These are phyloP conservation scores for Ceriops decandra DNA, from an alignment of 345 rosid genomes.

Conservation along the genomic window DNA sequence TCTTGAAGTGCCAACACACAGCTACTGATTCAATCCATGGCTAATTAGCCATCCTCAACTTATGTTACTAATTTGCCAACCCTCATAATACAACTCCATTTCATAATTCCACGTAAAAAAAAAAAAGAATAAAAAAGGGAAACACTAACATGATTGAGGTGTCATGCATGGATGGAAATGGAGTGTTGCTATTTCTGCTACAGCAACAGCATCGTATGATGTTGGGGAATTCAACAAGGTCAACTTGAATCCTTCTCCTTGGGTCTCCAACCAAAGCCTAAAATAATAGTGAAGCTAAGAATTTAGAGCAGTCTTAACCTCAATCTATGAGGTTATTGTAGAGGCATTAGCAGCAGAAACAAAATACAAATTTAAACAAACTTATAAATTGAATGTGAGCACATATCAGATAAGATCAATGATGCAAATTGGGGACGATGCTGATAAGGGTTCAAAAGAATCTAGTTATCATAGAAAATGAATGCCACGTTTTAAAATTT, in stretches of 20 bases:
- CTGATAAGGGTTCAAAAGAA: too few species aligned
- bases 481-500: too few species aligned
- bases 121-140: background rate
- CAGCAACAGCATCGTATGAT: slow-evolving; percentile 73
- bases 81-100: background rate
- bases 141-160: slow-evolving; percentile 78
- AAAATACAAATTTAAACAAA: too few species aligned
- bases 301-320: too few species aligned
- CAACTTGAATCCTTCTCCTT: slow-evolving; percentile 78
- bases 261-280: slow-evolving; percentile 92
- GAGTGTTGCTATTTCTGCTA: slow-evolving; percentile 34
- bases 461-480: too few species aligned
- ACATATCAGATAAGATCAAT: too few species aligned
- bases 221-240: slow-evolving; percentile 66
- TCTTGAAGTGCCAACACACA: background rate
- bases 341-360: too few species aligned
- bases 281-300: slow-evolving; percentile 5
- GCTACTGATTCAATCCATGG: background rate
- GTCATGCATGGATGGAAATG: slow-evolving; percentile 72
- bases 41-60: background rate
- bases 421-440: too few species aligned
- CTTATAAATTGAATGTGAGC: too few species aligned
- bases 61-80: background rate
- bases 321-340: too few species aligned
- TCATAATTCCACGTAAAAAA: slow-evolving; percentile 7